Percentiles rank a stretch among this genome's conserved stretches.
These are phyloP conservation scores for Perilla frutescens DNA, from an alignment of 257 asterid genomes.

Conservation along the genomic window DNA sequence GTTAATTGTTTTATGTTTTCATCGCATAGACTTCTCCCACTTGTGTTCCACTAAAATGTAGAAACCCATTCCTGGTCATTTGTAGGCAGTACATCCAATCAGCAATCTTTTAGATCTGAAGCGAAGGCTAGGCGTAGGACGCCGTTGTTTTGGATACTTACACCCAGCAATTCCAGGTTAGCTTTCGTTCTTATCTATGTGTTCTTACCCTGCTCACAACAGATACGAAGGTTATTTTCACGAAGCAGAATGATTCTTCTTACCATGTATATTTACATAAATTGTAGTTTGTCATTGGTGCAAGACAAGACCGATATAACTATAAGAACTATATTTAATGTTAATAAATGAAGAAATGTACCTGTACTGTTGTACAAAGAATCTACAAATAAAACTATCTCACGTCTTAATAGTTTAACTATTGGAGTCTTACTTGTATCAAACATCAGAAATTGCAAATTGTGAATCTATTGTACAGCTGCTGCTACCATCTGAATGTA, in stretches of 20 bases:
- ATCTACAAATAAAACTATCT: constrained; percentile 6
- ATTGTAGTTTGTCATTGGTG: background rate
- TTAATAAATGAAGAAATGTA: background rate
- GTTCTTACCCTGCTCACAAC: constrained; percentile 8
- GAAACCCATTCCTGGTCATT: constrained; percentile 21
- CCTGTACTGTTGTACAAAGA: background rate
- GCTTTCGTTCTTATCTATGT: constrained; percentile 30
- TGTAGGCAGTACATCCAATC: constrained; percentile 96
- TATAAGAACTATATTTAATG: background rate
- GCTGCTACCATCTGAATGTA: background rate
- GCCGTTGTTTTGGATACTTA: constrained; percentile 93
- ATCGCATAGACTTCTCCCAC: constrained; percentile 7
- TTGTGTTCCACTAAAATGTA: constrained; percentile 11
- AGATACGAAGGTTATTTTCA: background rate
- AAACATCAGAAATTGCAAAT: no score
- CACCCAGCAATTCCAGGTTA: constrained; percentile 97
- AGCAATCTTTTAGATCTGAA: constrained; percentile 91
- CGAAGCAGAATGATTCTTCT: background rate
- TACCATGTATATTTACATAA: background rate
- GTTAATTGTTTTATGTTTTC: constrained; percentile 20
- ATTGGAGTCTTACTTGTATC: background rate
- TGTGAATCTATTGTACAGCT: background rate
- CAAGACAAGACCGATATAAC: background rate
- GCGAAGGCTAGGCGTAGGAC: constrained; percentile 91
- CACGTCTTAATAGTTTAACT: constrained; percentile 14